Percentiles rank a stretch among this genome's conserved stretches.
phyloP scores from a whole-genome alignment of 768 basidiomycete species.

The Collybia mongolica region DNA sequence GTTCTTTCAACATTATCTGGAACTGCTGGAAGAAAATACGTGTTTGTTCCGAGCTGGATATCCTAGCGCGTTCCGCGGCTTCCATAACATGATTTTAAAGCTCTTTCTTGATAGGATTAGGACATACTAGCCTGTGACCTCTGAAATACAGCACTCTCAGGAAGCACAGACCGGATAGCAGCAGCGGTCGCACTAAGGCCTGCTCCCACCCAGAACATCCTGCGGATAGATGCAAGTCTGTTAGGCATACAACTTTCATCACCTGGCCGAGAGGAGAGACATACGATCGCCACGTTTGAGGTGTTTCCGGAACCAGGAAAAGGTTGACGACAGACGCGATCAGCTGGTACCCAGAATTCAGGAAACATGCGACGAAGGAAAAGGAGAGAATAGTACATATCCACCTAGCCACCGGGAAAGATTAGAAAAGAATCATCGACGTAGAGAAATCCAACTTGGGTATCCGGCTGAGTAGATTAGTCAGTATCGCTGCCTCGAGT shows the following conservation, averaged over 20 bases:
- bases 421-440: no score
- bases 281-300: constrained; percentile 16
- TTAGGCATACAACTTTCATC: no score
- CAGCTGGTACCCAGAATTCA: constrained; percentile 1
- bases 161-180: constrained; percentile 46
- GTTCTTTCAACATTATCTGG: constrained; percentile 51
- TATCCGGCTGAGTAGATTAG: no score
- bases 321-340: constrained; percentile 16
- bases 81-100: neutral
- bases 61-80: constrained; percentile 19
- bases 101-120: neutral
- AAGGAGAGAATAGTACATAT: no score
- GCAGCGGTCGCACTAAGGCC: constrained; percentile 54
- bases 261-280: neutral
- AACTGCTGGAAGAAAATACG: constrained; percentile 55
- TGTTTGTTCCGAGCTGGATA: constrained; percentile 37
- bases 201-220: constrained; percentile 59
- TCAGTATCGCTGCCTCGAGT: no score
- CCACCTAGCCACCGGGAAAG: no score
- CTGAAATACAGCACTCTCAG: constrained; percentile 59
- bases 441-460: no score
- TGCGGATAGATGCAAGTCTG: neutral
- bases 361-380: no score
- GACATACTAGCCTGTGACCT: constrained; percentile 26
- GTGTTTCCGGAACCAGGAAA: constrained; percentile 15